phyloP scores from a whole-genome alignment of 1,284 basidiomycete species.

The Puccinia hordei region DNA sequence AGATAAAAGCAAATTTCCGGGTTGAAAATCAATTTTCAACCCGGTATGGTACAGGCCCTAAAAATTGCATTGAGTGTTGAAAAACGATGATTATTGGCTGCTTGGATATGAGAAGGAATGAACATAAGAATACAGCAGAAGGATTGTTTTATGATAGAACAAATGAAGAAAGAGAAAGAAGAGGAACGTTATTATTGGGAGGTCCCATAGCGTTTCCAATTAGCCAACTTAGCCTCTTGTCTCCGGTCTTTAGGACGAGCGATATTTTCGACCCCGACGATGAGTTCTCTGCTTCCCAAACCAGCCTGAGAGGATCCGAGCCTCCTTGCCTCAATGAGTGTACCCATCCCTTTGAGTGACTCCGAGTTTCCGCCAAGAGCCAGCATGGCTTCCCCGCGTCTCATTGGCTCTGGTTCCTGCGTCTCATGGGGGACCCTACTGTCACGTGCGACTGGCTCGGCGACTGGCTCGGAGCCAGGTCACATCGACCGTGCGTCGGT shows the following conservation, averaged over 20 bases:
- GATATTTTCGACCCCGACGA: conserved; percentile 37
- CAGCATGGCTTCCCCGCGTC: conserved; percentile 20
- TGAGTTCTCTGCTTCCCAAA: conserved; percentile 18
- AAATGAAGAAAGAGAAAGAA: neutral
- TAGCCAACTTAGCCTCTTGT: conserved; percentile 22
- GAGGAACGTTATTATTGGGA: neutral
- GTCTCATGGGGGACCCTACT: neutral
- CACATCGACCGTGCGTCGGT: conserved; percentile 10
- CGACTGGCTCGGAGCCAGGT: neutral
- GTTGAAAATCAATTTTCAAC: no score
- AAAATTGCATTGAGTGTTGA: no score
- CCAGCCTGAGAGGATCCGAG: conserved; percentile 24
- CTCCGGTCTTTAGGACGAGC: conserved; percentile 33
- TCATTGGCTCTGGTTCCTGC: conserved; percentile 15
- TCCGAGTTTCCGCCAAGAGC: conserved; percentile 11
- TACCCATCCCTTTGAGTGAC: conserved; percentile 7
- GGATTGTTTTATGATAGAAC: neutral
- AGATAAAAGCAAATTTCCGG: no score
- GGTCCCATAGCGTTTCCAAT: conserved; percentile 35
- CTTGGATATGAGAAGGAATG: neutral
- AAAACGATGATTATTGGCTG: neutral
- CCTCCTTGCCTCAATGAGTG: conserved; percentile 15
- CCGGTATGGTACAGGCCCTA: no score
- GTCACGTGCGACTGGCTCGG: neutral
- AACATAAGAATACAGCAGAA: neutral